Evolutionary conservation across 768 basidiomycete genomes (phyloP).

Genomic region (Mycena metata): DNA sequence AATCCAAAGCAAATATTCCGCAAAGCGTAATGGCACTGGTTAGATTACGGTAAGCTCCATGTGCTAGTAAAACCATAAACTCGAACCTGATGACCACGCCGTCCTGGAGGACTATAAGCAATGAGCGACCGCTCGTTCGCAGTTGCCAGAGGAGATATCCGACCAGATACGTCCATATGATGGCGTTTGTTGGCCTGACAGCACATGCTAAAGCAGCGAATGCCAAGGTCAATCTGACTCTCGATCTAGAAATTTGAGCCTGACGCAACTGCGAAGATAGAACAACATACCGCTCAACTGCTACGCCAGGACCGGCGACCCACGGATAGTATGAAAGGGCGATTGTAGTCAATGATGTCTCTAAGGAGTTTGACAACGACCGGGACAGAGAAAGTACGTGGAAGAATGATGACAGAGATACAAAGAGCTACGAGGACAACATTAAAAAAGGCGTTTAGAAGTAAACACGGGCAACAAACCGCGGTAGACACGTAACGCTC

Average conservation of each 20-base stretch:
- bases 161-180: slow-evolving; percentile 87
- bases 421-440: slow-evolving; percentile 65
- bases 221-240: slow-evolving; percentile 53
- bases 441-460: background rate
- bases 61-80: slow-evolving; percentile 2
- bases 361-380: slow-evolving; percentile 93
- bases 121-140: slow-evolving; percentile 49
- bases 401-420: slow-evolving; percentile 91
- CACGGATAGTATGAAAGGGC: slow-evolving; percentile 87
- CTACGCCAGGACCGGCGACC: slow-evolving; percentile 57
- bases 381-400: slow-evolving; percentile 87
- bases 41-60: slow-evolving; percentile 37
- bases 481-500: slow-evolving; percentile 67
- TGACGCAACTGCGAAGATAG: background rate
- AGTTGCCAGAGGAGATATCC: slow-evolving; percentile 68
- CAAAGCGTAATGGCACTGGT: slow-evolving; percentile 42
- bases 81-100: slow-evolving; percentile 61
- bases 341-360: slow-evolving; percentile 85
- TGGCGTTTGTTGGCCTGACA: slow-evolving; percentile 88
- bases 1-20: slow-evolving; percentile 68
- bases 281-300: slow-evolving; percentile 54
- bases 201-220: slow-evolving; percentile 86
- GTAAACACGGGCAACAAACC: slow-evolving; percentile 61
- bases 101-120: slow-evolving; percentile 55
- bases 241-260: slow-evolving; percentile 44